Base-by-base conservation (phyloP, 805 yeast species). In the Starmera dryadoides region DNA sequence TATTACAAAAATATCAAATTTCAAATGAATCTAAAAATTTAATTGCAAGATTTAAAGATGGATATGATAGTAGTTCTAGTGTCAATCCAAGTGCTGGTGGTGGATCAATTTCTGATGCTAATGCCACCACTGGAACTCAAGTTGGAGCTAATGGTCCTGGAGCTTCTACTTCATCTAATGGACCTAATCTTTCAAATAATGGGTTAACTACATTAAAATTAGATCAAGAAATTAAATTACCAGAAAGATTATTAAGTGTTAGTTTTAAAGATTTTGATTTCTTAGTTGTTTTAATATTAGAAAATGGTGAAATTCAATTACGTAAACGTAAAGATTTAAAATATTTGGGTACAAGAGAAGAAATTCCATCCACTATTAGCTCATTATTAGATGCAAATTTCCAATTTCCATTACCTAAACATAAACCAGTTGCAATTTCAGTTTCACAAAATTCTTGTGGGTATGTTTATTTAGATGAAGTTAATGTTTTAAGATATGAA, bases 371-470 rank as follows among this genome's bases (percentile, higher is more conserved):
- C 1, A 39, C 63, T 0, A 59, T 77, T 4, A 50, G 66, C 3
- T 59, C 75, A 0, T 47, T 79, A 3, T 59, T 68, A 23, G 84
- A 79, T 45, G 66, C 73, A 55, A 62, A 35, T 66, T 78, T 33
- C 72, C 77, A 0, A 20, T 19, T 32, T n/a, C 73, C 77, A 0
- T 48, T 48, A 22, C 56, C 65, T 11, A 43, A 46, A 1, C 46
- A 48, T 30, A 50, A 49, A 22, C 68, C 74, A 7, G 52, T 62
- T 15, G 48, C 62, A 15, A 48, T 66, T 10, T 61, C 68, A 4
- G 48, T 77, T 3, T 75, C 83, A 3, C 81, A 83, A 3, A 73
- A 71, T 43, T 43, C 73, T 32, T 62, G 75, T 11, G 67, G 78
- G 2, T 60, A 52, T 44, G 61, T 61, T 9, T 47, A 60, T 3